Evolutionary conservation across 306 rosid species (phyloP).

Genomic region (Cicer judaicum): DNA sequence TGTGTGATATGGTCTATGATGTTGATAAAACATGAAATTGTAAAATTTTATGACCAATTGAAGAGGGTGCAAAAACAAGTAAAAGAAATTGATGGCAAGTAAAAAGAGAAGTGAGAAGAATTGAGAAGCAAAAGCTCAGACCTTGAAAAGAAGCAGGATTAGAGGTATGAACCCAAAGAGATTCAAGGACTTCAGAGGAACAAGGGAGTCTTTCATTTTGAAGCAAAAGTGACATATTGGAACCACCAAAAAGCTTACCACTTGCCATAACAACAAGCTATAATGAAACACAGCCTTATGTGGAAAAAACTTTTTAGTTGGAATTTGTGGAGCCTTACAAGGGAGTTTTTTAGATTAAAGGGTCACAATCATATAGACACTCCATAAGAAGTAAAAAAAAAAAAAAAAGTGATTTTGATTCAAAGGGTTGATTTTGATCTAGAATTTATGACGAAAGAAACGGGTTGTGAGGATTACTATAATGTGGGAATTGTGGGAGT

Average conservation of each 20-base stretch:
- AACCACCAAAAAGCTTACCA: constrained; percentile 54
- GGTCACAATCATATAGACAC: constrained; percentile 27
- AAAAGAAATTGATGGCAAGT: background rate
- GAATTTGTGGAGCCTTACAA: constrained; percentile 13
- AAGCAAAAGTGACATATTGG: constrained; percentile 59
- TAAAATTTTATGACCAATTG: background rate
- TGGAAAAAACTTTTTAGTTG: background rate
- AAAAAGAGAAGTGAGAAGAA: constrained; percentile 5
- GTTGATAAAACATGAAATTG: background rate
- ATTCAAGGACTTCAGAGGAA: constrained; percentile 63
- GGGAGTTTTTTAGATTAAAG: constrained; percentile 29
- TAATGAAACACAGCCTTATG: background rate
- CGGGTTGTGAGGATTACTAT: constrained; percentile 51
- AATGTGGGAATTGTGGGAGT: constrained; percentile 60
- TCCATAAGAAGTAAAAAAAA: constrained; percentile 24
- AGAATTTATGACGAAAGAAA: constrained; percentile 53
- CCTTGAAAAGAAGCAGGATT: constrained; percentile 71
- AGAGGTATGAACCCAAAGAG: constrained; percentile 67
- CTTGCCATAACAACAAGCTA: constrained; percentile 50
- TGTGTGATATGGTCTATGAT: background rate
- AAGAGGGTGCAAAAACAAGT: background rate
- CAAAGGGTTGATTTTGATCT: constrained; percentile 35
- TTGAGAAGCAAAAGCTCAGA: constrained; percentile 42
- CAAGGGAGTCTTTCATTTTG: constrained; percentile 62
- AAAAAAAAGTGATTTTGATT: background rate